phyloP scores from a whole-genome alignment of 1,139 yeast species.

The Sugiyamaella paludigena region DNA sequence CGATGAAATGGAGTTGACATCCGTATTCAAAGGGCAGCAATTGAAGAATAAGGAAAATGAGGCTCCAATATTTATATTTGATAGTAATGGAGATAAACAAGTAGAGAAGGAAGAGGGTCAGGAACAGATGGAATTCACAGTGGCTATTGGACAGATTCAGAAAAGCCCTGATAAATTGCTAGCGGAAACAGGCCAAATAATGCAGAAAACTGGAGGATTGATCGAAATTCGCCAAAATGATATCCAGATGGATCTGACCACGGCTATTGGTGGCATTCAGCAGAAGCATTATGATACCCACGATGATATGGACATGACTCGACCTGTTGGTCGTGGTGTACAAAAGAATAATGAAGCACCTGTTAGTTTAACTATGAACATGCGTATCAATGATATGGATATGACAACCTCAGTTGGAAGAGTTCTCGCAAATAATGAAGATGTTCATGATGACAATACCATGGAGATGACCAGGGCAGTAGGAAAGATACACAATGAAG shows the following conservation, averaged over 20 bases:
- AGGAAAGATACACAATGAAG: too few relatives aligned
- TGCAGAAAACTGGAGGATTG: conserved; percentile 3
- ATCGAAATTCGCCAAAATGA: neutral
- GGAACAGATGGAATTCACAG: conserved; percentile 9
- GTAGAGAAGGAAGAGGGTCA: neutral
- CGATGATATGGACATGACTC: conserved; percentile 2
- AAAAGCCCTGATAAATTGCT: conserved; percentile 16
- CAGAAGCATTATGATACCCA: conserved; percentile 1
- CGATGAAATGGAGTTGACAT: conserved; percentile 24
- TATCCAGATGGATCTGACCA: neutral
- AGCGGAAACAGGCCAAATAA: too few relatives aligned
- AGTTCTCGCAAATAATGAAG: conserved; percentile 6
- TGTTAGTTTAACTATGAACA: conserved; percentile 6
- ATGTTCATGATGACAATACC: neutral
- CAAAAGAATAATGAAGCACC: conserved; percentile 1
- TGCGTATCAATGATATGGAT: conserved; percentile 18
- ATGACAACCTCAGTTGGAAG: conserved; percentile 16
- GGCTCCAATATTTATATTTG: conserved; percentile 3
- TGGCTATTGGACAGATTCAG: conserved; percentile 7
- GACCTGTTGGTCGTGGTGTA: neutral
- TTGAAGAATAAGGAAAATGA: neutral
- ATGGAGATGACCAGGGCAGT: conserved; percentile 16
- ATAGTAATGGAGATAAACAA: neutral
- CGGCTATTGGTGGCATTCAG: conserved; percentile 5
- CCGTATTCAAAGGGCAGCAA: conserved; percentile 10